Base-by-base conservation (phyloP, 768 basidiomycete genomes). In the Boletus pseudo-olivaceus region DNA sequence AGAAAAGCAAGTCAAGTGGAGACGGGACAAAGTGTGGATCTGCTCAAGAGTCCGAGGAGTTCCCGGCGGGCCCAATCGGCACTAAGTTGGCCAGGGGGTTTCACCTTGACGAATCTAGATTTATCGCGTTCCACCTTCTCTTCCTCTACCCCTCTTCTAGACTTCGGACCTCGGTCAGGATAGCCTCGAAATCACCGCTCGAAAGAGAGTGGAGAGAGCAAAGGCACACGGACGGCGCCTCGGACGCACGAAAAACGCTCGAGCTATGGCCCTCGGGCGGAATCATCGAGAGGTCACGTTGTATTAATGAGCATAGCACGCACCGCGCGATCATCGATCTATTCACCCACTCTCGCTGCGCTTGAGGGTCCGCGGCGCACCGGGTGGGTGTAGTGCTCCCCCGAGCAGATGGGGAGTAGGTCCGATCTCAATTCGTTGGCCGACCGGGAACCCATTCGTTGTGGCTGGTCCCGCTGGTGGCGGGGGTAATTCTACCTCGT, bases 1-100 rank as follows among this genome's bases (percentile, higher is more conserved):
- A 42, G 14, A 49, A 43, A 32, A 17, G 30, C 14, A 20, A 32
- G 7, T 47, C 37, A 27, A 49, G 37, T 7, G 19, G 14, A 27
- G 27, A 14, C n/a, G 37, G 29, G 29, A 10, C 26, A 27, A 29
- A 47, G 29, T 30, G 51, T 19, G 51, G 46, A 51, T 51, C 49
- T 5, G 8, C 19, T 46, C 49, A 33, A 50, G 49, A 51, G 11
- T 51, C 49, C 49, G 49, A 51, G 47, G 49, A 32, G 32, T 26
- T 17, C 44, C 32, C 6, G 15, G 32, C 15, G 23, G 3, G 7
- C 19, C 4, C 12, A 30, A 20, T 11, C 9, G 40, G n/a, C 20
- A 23, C 20, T 47, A 17, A 29, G 29, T 7, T 29, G 7, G 29
- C 29, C 14, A 11, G 19, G 3, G n/a, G 11, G n/a, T 2, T 30